Conservation (phyloP, 1,139 yeast species). For the Candida gigantensis region DNA sequence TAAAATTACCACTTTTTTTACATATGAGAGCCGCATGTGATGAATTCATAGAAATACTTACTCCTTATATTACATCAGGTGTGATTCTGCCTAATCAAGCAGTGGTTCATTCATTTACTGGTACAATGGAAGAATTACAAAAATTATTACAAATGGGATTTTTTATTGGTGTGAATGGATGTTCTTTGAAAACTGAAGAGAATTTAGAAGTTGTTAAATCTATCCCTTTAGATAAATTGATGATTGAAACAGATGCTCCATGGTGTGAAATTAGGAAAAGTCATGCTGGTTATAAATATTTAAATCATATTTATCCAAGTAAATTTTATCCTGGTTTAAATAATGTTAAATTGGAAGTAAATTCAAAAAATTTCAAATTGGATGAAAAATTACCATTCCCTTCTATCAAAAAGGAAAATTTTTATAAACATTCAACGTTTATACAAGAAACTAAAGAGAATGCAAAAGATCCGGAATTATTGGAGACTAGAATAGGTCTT, state of each 20-base stretch:
- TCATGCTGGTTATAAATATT: constrained; percentile 67
- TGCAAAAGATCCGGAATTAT: constrained; percentile 10
- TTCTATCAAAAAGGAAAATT: constrained; percentile 65
- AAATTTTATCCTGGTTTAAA: constrained; percentile 49
- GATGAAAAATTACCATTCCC: constrained; percentile 62
- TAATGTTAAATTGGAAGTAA: constrained; percentile 8
- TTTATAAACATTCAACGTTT: constrained; percentile 31
- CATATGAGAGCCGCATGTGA: constrained; percentile 89
- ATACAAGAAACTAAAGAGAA: constrained; percentile 18
- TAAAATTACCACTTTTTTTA: constrained; percentile 73
- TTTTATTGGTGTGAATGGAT: constrained; percentile 85
- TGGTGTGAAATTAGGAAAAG: constrained; percentile 94
- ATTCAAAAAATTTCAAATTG: constrained; percentile 16
- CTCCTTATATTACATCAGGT: constrained; percentile 52
- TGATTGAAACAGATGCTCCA: constrained; percentile 96
- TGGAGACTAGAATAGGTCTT: constrained; percentile 26
- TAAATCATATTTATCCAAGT: constrained; percentile 53
- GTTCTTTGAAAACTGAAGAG: constrained; percentile 79
- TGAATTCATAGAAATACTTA: constrained; percentile 67
- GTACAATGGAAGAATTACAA: constrained; percentile 61
- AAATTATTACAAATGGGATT: constrained; percentile 59
- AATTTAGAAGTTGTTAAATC: constrained; percentile 64
- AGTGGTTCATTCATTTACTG: constrained; percentile 95
- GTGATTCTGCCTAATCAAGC: constrained; percentile 47
- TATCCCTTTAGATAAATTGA: constrained; percentile 66